Evolutionary conservation across 371 early-diverging fungal species (phyloP).

Genomic region (Zychaea mexicana): DNA sequence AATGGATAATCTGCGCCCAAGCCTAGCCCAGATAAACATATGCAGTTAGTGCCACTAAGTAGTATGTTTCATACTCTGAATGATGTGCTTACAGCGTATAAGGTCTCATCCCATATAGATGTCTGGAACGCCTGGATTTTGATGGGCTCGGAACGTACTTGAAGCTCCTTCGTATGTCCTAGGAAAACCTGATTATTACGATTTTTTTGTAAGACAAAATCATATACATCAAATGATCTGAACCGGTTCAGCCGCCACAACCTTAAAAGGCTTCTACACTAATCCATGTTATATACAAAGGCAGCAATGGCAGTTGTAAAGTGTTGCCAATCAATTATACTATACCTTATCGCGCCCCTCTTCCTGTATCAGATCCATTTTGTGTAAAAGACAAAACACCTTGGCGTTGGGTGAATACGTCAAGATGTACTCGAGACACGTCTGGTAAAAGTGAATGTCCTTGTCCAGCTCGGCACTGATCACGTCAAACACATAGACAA

Average conservation of each 20-base stretch:
- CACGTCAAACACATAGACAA: conserved; percentile 93
- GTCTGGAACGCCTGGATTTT: conserved; percentile 81
- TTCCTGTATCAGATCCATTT: conserved; percentile 89
- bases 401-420: conserved; percentile 79
- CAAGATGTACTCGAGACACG: conserved; percentile 75
- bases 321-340: neutral
- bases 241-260: neutral
- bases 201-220: neutral
- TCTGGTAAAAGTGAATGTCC: conserved; percentile 83
- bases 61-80: no score
- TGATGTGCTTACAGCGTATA: conserved; percentile 71
- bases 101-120: conserved; percentile 96
- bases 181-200: conserved; percentile 58
- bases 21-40: conserved; percentile 54
- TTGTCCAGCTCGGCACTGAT: conserved; percentile 82
- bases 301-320: no score
- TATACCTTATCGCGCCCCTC: conserved; percentile 59
- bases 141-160: conserved; percentile 73
- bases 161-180: conserved; percentile 72
- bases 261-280: no score
- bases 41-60: neutral
- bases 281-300: no score
- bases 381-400: conserved; percentile 89
- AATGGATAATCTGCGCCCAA: conserved; percentile 95
- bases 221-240: neutral